Base-by-base conservation (phyloP, 129 eudicot genomes). In the Lactuca sativa region DNA sequence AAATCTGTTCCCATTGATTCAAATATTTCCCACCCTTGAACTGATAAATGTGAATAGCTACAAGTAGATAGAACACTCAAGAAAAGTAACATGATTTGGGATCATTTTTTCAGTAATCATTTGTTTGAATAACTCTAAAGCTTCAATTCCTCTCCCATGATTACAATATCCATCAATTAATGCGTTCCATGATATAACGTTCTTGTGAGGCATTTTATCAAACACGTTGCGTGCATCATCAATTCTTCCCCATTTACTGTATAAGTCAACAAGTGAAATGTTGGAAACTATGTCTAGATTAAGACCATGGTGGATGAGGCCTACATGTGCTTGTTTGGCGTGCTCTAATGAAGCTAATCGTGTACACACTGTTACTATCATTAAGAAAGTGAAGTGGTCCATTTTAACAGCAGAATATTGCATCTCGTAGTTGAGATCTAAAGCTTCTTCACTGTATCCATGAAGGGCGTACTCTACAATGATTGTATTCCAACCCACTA, bases 271-370 rank as follows among this genome's bases (percentile, higher is more conserved):
- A 34, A 91, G 93, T 0, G 97, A 89, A 0, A 96, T 88, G 66
- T 88, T 91, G 7, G 97, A 89, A n/a, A 91, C 96, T 55, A 84
- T 72, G 52, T 91, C 96, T 15, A 63, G 81, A 60, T 85, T 86
- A 70, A 83, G 88, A 52, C 96, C 96, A 62, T 86, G 83, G 32
- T 96, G 92, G 4, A 91, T 87, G 13, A 91, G 83, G 8, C 93
- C 89, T 2, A 96, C 97, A n/a, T 91, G 97, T 18, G 93, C 93
- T 76, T 88, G 97, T 69, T 91, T 91, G 12, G 88, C 96, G 38
- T 84, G 89, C 67, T 86, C 91, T 62, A 92, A 38, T 2, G 97
- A 92, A 66, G 86, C 97, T 66, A 92, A 71, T 80, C 96, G 75
- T 31, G 88, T 78, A 69, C 93, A 92, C 15, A 84, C 82, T 65